A percentile compares a stretch with the other conserved stretches of the same genome.
phyloP scores from a whole-genome alignment of 2,329 filamentous ascomycete species.

The Polychaeton citri region DNA sequence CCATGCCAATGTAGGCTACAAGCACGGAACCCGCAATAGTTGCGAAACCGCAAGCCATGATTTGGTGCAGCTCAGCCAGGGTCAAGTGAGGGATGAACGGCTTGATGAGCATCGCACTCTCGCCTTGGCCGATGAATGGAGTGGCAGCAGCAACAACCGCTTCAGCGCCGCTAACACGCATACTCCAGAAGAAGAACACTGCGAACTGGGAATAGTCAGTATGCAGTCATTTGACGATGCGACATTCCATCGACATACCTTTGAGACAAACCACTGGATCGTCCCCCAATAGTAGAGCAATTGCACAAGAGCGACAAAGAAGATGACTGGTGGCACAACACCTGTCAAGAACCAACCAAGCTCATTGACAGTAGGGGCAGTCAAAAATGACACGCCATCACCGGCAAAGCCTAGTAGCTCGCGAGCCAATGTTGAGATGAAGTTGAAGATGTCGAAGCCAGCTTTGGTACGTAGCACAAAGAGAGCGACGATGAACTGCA shows the following conservation, averaged over 20 bases:
- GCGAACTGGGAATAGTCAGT: constrained; percentile 40
- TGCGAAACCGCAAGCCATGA: constrained; percentile 86
- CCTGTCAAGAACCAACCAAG: constrained; percentile 57
- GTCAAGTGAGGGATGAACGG: constrained; percentile 80
- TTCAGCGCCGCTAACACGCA: constrained; percentile 78
- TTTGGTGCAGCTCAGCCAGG: constrained; percentile 75
- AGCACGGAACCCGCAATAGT: constrained; percentile 84
- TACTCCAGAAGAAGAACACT: constrained; percentile 79
- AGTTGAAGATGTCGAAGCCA: constrained; percentile 82
- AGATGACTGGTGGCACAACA: constrained; percentile 86
- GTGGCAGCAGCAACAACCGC: constrained; percentile 89
- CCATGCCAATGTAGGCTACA: constrained; percentile 72
- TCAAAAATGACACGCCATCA: constrained; percentile 62
- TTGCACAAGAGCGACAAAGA: constrained; percentile 88
- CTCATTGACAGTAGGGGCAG: constrained; percentile 29
- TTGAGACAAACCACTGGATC: constrained; percentile 79
- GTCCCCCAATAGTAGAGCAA: constrained; percentile 69
- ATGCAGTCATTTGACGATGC: no score
- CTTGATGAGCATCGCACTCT: constrained; percentile 83
- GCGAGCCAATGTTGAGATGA: constrained; percentile 63
- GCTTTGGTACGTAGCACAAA: constrained; percentile 73
- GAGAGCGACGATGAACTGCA: constrained; percentile 76
- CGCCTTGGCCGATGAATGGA: constrained; percentile 87
- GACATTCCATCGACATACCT: constrained; percentile 25
- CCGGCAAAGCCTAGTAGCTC: constrained; percentile 63